Evolutionary conservation across 2,329 filamentous ascomycete species (phyloP), one percentile per base, ranked within the genome.

Genomic region (Aureobasidium sp.): DNA sequence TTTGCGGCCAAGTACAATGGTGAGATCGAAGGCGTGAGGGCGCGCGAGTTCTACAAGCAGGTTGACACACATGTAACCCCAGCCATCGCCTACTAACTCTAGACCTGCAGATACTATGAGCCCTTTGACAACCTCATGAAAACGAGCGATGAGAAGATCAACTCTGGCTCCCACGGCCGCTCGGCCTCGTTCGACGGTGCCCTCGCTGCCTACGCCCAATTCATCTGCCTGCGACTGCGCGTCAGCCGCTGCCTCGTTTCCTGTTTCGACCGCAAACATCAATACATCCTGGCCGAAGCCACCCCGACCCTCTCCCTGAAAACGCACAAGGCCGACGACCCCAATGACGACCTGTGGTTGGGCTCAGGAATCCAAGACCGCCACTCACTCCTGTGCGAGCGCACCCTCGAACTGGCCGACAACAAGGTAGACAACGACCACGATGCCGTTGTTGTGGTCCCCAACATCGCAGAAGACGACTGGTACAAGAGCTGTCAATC

Each of bases 251-350:
- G 68, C 39, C 70, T 77, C 64, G 67, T 77, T 50, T 78, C 75
- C 63, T 71, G 82, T 12, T 77, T 82, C 61, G 79, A 81, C 65
- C 73, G 75, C 29, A 72, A 78, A 8, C 73, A 70, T n/a, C 79
- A 81, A 64, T 81, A 79, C 62, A 76, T 82, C 29, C 68, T 82
- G 17, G 78, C 79, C 19, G 80, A 82, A 66, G 76, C 78, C 15
- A 79, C 78, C 2, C 74, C 72, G 60, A 75, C 74, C 0, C 66
- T 75, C 14, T 71, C 70, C 57, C 67, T 79, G 7, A 71, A 71
- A 37, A 67, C 77, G 31, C 66, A 67, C 31, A 64, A 69, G 3
- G 70, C 69, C 48, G 73, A 76, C 6, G 64, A 71, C 2, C 52
- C 69, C 62, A 54, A 70, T 61, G 64, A 73, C 70, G 61, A 72